Evolutionary conservation across 371 early-diverging fungal genomes (phyloP).

Genomic region (Phascolomyces articulosus): DNA sequence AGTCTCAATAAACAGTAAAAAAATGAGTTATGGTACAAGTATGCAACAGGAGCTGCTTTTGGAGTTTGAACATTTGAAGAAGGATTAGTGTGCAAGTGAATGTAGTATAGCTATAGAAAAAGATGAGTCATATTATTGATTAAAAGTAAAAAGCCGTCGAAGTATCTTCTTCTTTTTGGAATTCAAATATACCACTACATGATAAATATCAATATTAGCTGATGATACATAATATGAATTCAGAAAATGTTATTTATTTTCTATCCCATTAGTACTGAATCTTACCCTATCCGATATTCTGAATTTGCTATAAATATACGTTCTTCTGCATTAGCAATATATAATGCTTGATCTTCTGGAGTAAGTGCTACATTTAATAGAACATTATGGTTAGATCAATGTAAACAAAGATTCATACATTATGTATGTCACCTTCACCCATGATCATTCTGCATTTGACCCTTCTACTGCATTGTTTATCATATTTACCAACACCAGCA

Average conservation of each 20-base stretch:
- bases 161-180: conserved; percentile 19
- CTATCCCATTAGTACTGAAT: no score
- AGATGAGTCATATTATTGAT: not conserved
- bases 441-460: no score
- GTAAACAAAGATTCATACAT: no score
- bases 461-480: no score
- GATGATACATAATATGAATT: no score
- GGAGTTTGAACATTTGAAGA: not conserved
- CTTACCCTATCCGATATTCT: conserved; percentile 29
- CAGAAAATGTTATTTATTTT: not conserved
- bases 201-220: no score
- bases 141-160: conserved; percentile 5
- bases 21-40: conserved; percentile 10
- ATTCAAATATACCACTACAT: conserved; percentile 27
- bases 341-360: conserved; percentile 62
- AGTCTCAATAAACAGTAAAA: no score
- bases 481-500: conserved; percentile 60
- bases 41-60: not conserved
- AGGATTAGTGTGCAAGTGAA: no score
- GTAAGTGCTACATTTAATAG: conserved; percentile 29
- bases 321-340: conserved; percentile 59
- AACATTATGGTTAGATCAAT: no score
- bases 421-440: no score
- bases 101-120: no score
- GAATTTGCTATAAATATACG: conserved; percentile 62